Conservation (phyloP, 371 early-diverging fungal species). For the Agmasoma carcini region DNA sequence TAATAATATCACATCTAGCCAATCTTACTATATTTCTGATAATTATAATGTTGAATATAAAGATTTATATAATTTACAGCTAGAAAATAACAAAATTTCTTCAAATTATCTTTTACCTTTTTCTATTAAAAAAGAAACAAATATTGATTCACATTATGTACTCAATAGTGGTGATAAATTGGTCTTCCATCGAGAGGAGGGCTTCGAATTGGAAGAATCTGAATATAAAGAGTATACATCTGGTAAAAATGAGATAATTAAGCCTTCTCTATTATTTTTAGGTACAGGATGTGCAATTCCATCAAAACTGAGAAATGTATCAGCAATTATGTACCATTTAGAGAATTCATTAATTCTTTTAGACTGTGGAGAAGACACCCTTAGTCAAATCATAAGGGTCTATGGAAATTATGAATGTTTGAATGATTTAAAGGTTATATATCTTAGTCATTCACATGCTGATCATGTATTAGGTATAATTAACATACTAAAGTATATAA, state of each 20-base stretch:
- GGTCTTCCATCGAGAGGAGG: slow-evolving; percentile 1
- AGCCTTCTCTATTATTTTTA: slow-evolving; percentile 30
- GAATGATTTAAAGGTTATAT: slow-evolving; percentile 59
- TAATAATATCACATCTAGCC: not conserved
- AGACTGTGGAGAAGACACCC: slow-evolving; percentile 92
- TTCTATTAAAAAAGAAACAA: not conserved
- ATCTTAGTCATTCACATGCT: slow-evolving; percentile 88
- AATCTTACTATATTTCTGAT: not conserved
- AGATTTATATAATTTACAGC: slow-evolving; percentile 7
- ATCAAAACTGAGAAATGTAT: slow-evolving; percentile 81
- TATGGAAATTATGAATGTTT: slow-evolving; percentile 56
- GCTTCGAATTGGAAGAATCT: not conserved
- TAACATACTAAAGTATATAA: slow-evolving; percentile 35
- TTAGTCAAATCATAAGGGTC: slow-evolving; percentile 67
- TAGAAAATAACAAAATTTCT: slow-evolving; percentile 1
- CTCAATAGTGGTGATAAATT: slow-evolving; percentile 43
- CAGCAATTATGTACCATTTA: slow-evolving; percentile 47
- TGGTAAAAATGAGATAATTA: not conserved
- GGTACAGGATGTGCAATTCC: slow-evolving; percentile 92
- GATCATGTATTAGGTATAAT: slow-evolving; percentile 84
- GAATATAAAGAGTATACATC: not conserved
- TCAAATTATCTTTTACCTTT: slow-evolving; percentile 4
- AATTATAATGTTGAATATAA: slow-evolving; percentile 11
- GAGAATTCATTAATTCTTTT: slow-evolving; percentile 55
- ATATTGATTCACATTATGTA: slow-evolving; percentile 53